phyloP scores from a whole-genome alignment of 2,329 filamentous ascomycete genomes.

The Cladosporium sphaerospermum region DNA sequence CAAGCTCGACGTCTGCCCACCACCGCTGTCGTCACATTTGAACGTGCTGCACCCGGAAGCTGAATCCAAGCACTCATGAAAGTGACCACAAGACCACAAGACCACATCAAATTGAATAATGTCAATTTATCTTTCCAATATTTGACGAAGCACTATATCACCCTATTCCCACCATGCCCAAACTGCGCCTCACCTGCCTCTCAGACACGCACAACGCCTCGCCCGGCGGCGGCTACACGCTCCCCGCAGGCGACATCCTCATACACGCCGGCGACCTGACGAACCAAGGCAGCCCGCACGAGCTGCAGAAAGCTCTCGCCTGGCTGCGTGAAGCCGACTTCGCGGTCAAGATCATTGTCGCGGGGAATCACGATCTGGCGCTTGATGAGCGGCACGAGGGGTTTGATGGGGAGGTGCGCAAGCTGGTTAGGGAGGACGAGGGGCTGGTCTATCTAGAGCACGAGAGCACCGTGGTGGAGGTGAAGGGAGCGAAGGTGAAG shows the following conservation, averaged over 20 bases:
- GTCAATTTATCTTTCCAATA: too few species aligned
- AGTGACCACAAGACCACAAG: too few species aligned
- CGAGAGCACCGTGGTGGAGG: slow-evolving; percentile 46
- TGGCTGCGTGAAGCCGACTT: slow-evolving; percentile 66
- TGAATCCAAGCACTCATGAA: too few species aligned
- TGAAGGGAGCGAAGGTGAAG: slow-evolving; percentile 58
- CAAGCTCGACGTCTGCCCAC: too few species aligned
- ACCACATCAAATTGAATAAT: too few species aligned
- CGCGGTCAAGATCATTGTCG: slow-evolving; percentile 64
- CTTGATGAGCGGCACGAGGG: slow-evolving; percentile 45
- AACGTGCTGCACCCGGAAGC: too few species aligned
- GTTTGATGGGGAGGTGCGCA: slow-evolving; percentile 42
- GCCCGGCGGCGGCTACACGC: slow-evolving; percentile 47
- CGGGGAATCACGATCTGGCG: slow-evolving; percentile 70
- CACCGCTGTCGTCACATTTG: too few species aligned
- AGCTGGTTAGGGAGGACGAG: slow-evolving; percentile 44
- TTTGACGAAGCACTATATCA: too few species aligned
- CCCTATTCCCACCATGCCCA: slow-evolving; percentile 15
- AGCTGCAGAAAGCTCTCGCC: slow-evolving; percentile 54
- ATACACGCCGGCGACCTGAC: slow-evolving; percentile 73
- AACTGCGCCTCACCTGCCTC: slow-evolving; percentile 65
- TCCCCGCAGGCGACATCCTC: slow-evolving; percentile 66
- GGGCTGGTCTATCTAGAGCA: slow-evolving; percentile 62
- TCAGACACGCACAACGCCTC: slow-evolving; percentile 68
- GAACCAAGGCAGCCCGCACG: slow-evolving; percentile 57